Conservation (phyloP, 129 eudicot species). For the Arctium minus region DNA sequence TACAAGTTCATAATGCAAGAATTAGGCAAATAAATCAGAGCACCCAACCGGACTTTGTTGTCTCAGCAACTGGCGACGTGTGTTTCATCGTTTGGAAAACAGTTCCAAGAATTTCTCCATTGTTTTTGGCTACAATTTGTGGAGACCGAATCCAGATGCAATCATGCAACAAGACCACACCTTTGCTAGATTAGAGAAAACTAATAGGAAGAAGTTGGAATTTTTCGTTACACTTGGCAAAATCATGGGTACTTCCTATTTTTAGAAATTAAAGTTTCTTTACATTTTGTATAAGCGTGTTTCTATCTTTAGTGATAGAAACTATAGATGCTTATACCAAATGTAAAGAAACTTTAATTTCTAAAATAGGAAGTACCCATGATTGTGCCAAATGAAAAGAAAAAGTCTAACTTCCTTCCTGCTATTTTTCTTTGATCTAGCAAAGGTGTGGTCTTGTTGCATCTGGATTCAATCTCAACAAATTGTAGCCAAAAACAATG, state of each 20-base stretch:
- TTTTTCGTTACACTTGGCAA: not conserved
- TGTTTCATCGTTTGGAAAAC: conserved; percentile 9
- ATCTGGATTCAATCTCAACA: conserved; percentile 11
- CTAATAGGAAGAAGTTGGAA: conserved; percentile 12
- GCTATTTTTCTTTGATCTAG: conserved; percentile 14
- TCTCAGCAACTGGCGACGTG: not conserved
- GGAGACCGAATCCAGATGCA: conserved; percentile 9
- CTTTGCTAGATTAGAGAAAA: conserved; percentile 14
- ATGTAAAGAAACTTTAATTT: not conserved
- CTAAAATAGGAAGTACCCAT: conserved; percentile 6
- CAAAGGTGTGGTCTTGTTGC: conserved; percentile 26
- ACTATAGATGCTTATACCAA: not conserved
- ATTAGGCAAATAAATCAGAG: not conserved
- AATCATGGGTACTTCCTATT: not conserved
- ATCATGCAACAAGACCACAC: conserved; percentile 20
- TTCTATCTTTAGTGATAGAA: conserved; percentile 14
- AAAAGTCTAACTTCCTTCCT: conserved; percentile 6
- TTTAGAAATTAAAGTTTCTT: conserved; percentile 2
- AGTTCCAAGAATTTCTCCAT: not conserved
- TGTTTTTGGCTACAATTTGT: conserved; percentile 1
- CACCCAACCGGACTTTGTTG: not conserved
- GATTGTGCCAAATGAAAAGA: not conserved
- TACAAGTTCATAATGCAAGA: not conserved
- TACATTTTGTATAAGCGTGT: not conserved
- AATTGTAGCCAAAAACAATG: not conserved